These are phyloP conservation scores for Oxytropis ochrocephala DNA, from an alignment of 306 rosid genomes.

Conservation along the genomic window DNA sequence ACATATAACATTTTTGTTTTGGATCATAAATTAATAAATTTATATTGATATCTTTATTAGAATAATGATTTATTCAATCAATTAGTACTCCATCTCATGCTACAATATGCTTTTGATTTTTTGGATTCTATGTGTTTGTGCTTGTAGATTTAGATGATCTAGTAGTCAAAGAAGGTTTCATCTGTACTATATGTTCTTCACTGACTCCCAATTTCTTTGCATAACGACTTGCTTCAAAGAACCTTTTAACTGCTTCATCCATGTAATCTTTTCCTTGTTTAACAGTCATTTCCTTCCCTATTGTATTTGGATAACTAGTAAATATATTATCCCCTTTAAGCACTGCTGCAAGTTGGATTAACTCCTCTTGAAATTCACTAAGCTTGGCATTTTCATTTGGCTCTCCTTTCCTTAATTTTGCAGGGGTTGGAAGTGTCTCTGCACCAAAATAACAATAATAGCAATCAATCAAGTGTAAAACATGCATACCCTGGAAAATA, in stretches of 20 bases:
- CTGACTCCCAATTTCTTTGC: slow-evolving; percentile 78
- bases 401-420: slow-evolving; percentile 36
- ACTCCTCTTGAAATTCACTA: slow-evolving; percentile 76
- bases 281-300: slow-evolving; percentile 62
- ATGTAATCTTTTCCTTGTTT: slow-evolving; percentile 69
- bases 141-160: slow-evolving; percentile 36
- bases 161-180: slow-evolving; percentile 86
- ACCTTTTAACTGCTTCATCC: slow-evolving; percentile 56
- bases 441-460: background rate
- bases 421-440: slow-evolving; percentile 65
- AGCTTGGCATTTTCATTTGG: slow-evolving; percentile 54
- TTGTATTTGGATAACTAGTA: slow-evolving; percentile 52
- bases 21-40: too few relatives aligned
- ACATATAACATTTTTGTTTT: too few relatives aligned
- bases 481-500: background rate
- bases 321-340: slow-evolving; percentile 64
- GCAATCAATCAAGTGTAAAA: slow-evolving; percentile 3
- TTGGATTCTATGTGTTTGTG: slow-evolving; percentile 19
- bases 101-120: background rate
- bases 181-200: slow-evolving; percentile 68
- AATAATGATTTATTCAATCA: background rate
- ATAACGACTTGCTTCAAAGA: slow-evolving; percentile 62
- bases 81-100: background rate
- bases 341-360: slow-evolving; percentile 74
- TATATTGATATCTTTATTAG: background rate